Evolutionary conservation across 352 stramenopile species (phyloP).

Genomic region (Globisporangium iwayamae): DNA sequence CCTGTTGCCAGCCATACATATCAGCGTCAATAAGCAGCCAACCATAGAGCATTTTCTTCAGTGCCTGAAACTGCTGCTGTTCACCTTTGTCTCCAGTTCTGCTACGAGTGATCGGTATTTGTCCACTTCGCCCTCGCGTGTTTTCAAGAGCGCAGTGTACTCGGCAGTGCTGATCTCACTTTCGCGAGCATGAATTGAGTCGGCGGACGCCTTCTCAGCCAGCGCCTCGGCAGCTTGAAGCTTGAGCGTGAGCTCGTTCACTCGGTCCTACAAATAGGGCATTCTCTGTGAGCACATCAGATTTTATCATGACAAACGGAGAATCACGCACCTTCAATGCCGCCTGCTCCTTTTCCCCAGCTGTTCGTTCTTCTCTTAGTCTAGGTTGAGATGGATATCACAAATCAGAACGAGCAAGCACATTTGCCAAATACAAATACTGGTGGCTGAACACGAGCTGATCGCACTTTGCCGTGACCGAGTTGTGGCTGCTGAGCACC

Average conservation of each 20-base stretch:
- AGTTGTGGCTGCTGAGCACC: slow-evolving; percentile 58
- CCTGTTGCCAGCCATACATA: slow-evolving; percentile 19
- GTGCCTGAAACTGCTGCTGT: not conserved
- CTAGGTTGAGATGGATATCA: slow-evolving; percentile 18
- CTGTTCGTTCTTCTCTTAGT: slow-evolving; percentile 50
- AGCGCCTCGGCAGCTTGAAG: slow-evolving; percentile 50
- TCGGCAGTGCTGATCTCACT: slow-evolving; percentile 19
- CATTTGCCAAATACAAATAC: no score
- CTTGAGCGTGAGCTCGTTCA: slow-evolving; percentile 50
- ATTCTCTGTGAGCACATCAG: not conserved
- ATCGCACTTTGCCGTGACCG: slow-evolving; percentile 46
- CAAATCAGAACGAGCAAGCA: no score
- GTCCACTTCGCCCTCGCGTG: slow-evolving; percentile 45
- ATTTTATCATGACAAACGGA: no score
- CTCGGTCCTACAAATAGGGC: slow-evolving; percentile 25
- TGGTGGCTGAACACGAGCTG: no score
- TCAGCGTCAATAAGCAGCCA: not conserved
- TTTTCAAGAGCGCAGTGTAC: slow-evolving; percentile 30
- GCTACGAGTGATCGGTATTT: slow-evolving; percentile 35
- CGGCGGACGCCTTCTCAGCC: slow-evolving; percentile 25
- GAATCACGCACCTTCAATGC: slow-evolving; percentile 47
- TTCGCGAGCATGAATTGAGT: slow-evolving; percentile 18
- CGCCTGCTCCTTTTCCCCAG: slow-evolving; percentile 46
- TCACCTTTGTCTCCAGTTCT: slow-evolving; percentile 56
- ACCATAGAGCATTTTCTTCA: not conserved